Evolutionary conservation across 1,284 basidiomycete species (phyloP), one percentile per base, ranked within the genome.

Genomic region (Erythrobasidium hasegawianum): DNA sequence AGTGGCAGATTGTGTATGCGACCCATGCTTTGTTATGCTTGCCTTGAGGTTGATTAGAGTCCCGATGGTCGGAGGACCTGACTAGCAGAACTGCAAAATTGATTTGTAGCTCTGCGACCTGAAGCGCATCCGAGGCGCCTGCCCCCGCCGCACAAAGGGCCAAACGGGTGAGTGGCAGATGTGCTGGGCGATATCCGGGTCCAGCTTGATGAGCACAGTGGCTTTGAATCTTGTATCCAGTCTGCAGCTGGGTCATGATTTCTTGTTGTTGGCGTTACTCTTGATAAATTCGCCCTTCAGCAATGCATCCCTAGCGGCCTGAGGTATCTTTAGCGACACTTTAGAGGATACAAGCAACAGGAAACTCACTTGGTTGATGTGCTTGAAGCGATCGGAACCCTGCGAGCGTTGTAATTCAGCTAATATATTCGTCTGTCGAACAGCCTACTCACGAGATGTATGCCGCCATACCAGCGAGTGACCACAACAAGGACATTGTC

Each of bases 361-460:
- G 55, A 40, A 29, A 39, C 55, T 57, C 18, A 57, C 55, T 20
- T 57, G 27, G 20, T 69, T 69, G 59, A 69, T 69, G 38, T 69
- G 68, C 65, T 69, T 69, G 65, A 69, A 69, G 4, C 68, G 59
- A 38, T 69, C 68, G 1, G 68, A 59, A 0, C 68, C 68, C 43
- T 59, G 26, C 22, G 16, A 54, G 49, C 18, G 3, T 18, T 2
- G 22, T 5, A 43, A 5, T 9, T 50, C 10, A 24, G 24, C n/a
- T 10, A 56, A 57, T n/a, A n/a, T 18, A 4, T 10, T 4, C 59
- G 8, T 56, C 54, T 13, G 16, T 22, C 45, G 18, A 11, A 59
- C 59, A n/a, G n/a, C n/a, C n/a, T n/a, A n/a, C n/a, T n/a, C 14
- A 47, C 43, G 16, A 70, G 56, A 22, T 59, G 67, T 40, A 68